phyloP scores from a whole-genome alignment of 257 asterid genomes.

The Lantana camara region DNA sequence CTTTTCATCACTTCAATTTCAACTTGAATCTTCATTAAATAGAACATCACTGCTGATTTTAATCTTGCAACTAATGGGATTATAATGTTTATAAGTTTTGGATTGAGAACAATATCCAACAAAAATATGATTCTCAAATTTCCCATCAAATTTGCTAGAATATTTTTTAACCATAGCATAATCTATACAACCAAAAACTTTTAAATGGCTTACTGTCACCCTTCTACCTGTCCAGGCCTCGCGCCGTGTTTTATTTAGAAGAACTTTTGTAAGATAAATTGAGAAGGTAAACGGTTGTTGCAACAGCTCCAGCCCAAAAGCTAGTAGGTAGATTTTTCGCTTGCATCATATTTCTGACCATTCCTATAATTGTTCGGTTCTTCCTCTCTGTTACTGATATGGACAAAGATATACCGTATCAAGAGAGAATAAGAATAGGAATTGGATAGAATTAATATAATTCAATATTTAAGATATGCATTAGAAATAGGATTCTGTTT shows the following conservation, averaged over 20 bases:
- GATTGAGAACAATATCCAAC: neutral
- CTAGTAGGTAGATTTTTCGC: neutral
- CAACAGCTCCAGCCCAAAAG: neutral
- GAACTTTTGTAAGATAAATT: neutral
- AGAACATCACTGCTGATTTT: neutral
- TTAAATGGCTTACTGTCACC: neutral
- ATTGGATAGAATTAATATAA: no score
- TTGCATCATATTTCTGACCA: neutral
- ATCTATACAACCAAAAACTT: neutral
- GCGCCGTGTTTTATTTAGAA: neutral
- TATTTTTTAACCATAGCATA: neutral
- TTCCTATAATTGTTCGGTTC: no score
- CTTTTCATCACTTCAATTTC: neutral
- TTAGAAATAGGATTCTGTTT: no score
- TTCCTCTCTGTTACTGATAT: neutral
- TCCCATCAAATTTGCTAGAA: neutral
- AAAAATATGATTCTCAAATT: neutral
- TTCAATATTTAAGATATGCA: no score
- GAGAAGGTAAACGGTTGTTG: neutral
- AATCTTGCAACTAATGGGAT: neutral
- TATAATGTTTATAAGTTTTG: neutral
- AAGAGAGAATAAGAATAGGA: no score
- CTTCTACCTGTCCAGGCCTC: neutral
- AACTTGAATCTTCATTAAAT: neutral
- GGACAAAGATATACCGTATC: no score